Evolutionary conservation across 495 filamentous ascomycete genomes (phyloP).

Genomic region (Daldinia grandis): DNA sequence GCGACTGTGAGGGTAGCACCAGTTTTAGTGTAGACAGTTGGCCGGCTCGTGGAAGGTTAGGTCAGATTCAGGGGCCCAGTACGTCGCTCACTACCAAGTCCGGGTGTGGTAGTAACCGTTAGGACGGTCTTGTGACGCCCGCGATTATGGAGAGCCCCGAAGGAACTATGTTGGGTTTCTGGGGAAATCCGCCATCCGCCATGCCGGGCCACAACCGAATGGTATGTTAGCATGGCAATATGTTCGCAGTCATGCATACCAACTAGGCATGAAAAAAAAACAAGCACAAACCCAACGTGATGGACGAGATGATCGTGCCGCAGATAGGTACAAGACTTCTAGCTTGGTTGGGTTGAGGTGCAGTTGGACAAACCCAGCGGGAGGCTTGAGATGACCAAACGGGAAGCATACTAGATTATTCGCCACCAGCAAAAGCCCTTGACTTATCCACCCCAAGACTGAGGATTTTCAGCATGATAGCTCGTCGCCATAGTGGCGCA

Average conservation of each 20-base stretch:
- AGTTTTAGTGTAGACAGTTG: constrained; percentile 13
- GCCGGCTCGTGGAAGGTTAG: constrained; percentile 17
- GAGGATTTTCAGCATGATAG: constrained; percentile 13
- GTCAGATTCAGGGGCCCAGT: constrained; percentile 35
- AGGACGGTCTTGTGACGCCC: constrained; percentile 40
- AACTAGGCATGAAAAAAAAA: constrained; percentile 7
- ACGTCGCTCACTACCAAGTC: constrained; percentile 34
- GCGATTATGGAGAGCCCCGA: constrained; percentile 34
- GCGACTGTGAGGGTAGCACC: constrained; percentile 20
- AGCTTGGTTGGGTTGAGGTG: constrained; percentile 25
- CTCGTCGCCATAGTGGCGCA: constrained; percentile 18
- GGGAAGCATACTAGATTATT: constrained; percentile 17
- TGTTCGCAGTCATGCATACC: constrained; percentile 31
- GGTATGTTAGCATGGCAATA: constrained; percentile 31
- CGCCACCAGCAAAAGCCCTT: constrained; percentile 21
- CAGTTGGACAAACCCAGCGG: constrained; percentile 20
- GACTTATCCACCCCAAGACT: constrained; percentile 5
- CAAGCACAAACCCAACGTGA: constrained; percentile 15
- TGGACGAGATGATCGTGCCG: constrained; percentile 8
- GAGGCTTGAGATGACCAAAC: constrained; percentile 5
- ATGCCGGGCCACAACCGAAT: constrained; percentile 39
- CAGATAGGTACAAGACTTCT: not conserved
- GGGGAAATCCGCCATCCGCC: constrained; percentile 42
- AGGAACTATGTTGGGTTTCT: constrained; percentile 37
- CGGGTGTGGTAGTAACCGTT: constrained; percentile 34